Evolutionary conservation across 495 filamentous ascomycete genomes (phyloP).

Genomic region (Penicillium taxi): DNA sequence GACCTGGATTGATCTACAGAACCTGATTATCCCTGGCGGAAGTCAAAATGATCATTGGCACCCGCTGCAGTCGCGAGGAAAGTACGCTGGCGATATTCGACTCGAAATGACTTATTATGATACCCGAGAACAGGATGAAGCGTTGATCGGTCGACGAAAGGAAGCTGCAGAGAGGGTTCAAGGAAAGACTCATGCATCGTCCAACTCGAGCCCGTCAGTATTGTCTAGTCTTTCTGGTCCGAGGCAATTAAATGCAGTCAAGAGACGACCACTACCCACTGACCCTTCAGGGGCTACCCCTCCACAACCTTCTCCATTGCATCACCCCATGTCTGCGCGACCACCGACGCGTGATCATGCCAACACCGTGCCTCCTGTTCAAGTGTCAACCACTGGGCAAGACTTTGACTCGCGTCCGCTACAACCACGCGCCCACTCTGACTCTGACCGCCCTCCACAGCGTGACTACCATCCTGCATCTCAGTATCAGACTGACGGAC

Average conservation of each 20-base stretch:
- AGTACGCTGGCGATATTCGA: slow-evolving; percentile 90
- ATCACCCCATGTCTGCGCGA: slow-evolving; percentile 18
- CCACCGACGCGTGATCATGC: slow-evolving; percentile 18
- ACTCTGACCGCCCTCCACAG: slow-evolving; percentile 22
- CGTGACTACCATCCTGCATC: slow-evolving; percentile 21
- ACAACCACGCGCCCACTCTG: slow-evolving; percentile 22
- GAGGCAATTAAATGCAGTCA: slow-evolving; percentile 54
- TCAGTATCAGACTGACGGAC: slow-evolving; percentile 17
- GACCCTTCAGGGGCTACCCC: slow-evolving; percentile 49
- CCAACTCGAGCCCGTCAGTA: slow-evolving; percentile 19
- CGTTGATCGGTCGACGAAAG: slow-evolving; percentile 47
- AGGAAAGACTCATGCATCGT: slow-evolving; percentile 13
- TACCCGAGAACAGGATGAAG: slow-evolving; percentile 68
- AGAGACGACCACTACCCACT: slow-evolving; percentile 70
- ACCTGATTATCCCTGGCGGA: slow-evolving; percentile 75
- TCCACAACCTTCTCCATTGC: slow-evolving; percentile 19
- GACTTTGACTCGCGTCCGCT: slow-evolving; percentile 19
- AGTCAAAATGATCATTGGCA: slow-evolving; percentile 94
- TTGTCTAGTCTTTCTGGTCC: slow-evolving; percentile 47
- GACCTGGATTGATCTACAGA: slow-evolving; percentile 73
- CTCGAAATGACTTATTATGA: slow-evolving; percentile 98
- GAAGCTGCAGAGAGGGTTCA: slow-evolving; percentile 33
- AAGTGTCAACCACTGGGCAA: slow-evolving; percentile 11
- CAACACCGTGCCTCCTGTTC: slow-evolving; percentile 11
- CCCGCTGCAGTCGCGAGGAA: slow-evolving; percentile 71